A percentile compares a stretch with the other conserved stretches of the same genome.
phyloP scores from a whole-genome alignment of 2,329 filamentous ascomycete species.

The Cordyceps sp. region DNA sequence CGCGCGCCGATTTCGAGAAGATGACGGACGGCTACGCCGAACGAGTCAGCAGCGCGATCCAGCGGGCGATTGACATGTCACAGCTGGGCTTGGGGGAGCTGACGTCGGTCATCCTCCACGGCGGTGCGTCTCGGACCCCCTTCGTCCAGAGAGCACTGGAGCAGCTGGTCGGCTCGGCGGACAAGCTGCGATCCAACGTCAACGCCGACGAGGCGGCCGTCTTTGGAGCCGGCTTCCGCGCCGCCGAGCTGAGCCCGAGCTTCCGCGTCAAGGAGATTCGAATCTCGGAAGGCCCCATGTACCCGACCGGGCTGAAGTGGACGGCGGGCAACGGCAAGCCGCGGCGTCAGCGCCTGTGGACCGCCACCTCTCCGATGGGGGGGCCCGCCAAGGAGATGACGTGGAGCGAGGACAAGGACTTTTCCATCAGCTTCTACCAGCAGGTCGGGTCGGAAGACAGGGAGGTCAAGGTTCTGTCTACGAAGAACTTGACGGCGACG shows the following conservation, averaged over 20 bases:
- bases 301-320: constrained; percentile 63
- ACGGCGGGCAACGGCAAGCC: constrained; percentile 49
- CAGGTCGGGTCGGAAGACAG: constrained; percentile 41
- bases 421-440: constrained; percentile 67
- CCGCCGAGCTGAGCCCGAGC: constrained; percentile 77
- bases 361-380: constrained; percentile 57
- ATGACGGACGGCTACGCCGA: constrained; percentile 51
- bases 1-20: constrained; percentile 64
- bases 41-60: constrained; percentile 52
- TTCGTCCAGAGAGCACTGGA: constrained; percentile 88
- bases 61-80: constrained; percentile 57
- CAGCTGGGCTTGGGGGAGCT: constrained; percentile 59
- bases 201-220: constrained; percentile 95
- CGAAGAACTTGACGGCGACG: constrained; percentile 73
- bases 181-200: constrained; percentile 82
- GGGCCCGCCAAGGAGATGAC: constrained; percentile 67
- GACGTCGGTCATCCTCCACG: constrained; percentile 84
- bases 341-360: constrained; percentile 71
- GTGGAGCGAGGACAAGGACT: constrained; percentile 69
- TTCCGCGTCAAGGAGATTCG: constrained; percentile 98
- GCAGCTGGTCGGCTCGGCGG: constrained; percentile 48
- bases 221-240: constrained; percentile 89
- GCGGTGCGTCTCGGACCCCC: constrained; percentile 76
- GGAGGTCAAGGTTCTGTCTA: constrained; percentile 49
- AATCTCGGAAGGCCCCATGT: constrained; percentile 59